Percentiles rank a stretch among this genome's conserved stretches.
phyloP scores from a whole-genome alignment of 2,329 filamentous ascomycete species.

The Aspergillus hortae region DNA sequence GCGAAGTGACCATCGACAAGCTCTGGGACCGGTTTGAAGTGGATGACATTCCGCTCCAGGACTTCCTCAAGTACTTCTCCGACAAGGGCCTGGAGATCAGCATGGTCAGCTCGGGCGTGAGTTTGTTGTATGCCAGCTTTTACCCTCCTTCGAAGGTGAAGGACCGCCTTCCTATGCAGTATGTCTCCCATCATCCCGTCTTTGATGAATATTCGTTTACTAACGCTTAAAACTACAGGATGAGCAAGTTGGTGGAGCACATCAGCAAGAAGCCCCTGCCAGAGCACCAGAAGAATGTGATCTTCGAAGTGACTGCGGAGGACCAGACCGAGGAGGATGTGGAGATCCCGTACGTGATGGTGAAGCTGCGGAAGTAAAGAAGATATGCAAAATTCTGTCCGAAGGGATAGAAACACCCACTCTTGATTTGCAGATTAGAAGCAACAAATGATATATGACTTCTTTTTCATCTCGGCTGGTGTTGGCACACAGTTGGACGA shows the following conservation, averaged over 20 bases:
- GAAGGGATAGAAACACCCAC: too few species aligned
- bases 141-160: constrained; percentile 78
- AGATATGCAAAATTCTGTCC: background rate
- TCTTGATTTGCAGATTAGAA: background rate
- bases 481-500: too few species aligned
- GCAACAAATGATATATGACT: too few species aligned
- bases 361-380: constrained; percentile 58
- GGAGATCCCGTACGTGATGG: constrained; percentile 94
- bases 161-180: constrained; percentile 72
- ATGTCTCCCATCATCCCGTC: constrained; percentile 35
- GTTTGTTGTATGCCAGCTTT: constrained; percentile 89
- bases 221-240: constrained; percentile 50
- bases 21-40: constrained; percentile 98
- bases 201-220: constrained; percentile 7
- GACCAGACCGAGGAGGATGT: constrained; percentile 88
- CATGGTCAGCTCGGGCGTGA: constrained; percentile 97
- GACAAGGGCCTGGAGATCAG: constrained; percentile 75
- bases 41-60: constrained; percentile 74
- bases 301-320: constrained; percentile 93
- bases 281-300: constrained; percentile 87
- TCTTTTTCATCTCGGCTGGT: too few species aligned
- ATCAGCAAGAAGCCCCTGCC: constrained; percentile 92
- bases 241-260: constrained; percentile 81
- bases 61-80: constrained; percentile 80
- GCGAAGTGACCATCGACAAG: constrained; percentile 81